Evolutionary conservation across 139 green algal genomes (phyloP).

Genomic region (Bryopsis sp.): DNA sequence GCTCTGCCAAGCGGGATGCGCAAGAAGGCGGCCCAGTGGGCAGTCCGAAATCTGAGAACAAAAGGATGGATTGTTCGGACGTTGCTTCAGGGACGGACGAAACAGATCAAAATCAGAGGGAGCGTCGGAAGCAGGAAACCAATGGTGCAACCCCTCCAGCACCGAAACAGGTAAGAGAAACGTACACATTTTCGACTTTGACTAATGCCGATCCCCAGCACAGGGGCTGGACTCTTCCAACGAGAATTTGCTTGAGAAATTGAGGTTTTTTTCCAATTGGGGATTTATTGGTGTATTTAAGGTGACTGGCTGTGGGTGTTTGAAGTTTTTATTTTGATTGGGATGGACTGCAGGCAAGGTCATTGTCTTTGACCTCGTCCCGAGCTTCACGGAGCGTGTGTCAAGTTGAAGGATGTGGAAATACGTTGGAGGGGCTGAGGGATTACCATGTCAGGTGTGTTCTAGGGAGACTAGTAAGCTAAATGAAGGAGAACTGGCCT

Average conservation of each 20-base stretch:
- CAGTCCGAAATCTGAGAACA: neutral
- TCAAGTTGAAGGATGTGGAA: slow-evolving; percentile 54
- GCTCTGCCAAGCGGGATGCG: neutral
- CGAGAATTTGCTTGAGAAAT: too few species aligned
- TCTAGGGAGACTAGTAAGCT: too few species aligned
- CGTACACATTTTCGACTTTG: neutral
- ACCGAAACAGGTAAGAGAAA: neutral
- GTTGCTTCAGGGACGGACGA: neutral
- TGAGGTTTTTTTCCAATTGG: neutral
- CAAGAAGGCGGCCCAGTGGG: neutral
- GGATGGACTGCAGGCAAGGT: neutral
- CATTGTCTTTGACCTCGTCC: neutral
- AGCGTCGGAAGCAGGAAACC: neutral
- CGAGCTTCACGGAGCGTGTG: neutral
- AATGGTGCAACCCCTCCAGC: neutral
- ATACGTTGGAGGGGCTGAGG: slow-evolving; percentile 50
- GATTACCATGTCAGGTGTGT: slow-evolving; percentile 85
- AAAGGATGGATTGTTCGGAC: neutral
- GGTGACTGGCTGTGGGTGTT: neutral
- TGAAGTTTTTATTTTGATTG: neutral
- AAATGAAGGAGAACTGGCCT: too few species aligned
- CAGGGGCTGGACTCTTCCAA: too few species aligned
- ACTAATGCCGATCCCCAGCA: too few species aligned
- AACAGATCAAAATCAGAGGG: neutral
- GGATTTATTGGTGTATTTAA: neutral